Evolutionary conservation across 805 yeast genomes (phyloP).

Genomic region (Pichia sporocuriosa): DNA sequence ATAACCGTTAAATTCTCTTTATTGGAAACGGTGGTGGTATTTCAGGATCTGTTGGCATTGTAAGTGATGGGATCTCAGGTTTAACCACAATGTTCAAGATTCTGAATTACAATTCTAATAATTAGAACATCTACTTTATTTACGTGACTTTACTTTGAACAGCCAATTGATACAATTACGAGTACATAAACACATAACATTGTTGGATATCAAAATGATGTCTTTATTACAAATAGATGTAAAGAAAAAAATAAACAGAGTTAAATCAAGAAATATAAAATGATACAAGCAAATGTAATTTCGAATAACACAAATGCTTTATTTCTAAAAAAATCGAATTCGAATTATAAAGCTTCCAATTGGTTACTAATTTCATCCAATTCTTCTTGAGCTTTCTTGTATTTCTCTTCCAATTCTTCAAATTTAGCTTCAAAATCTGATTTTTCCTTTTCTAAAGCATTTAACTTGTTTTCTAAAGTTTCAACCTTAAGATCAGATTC

Average conservation of each 20-base stretch:
- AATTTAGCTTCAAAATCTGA: slow-evolving; percentile 84
- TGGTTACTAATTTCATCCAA: slow-evolving; percentile 95
- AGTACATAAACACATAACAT: no score
- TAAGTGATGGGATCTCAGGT: no score
- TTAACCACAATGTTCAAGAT: no score
- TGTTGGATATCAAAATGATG: no score
- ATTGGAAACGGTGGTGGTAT: no score
- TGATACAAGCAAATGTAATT: slow-evolving; percentile 14
- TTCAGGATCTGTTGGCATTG: no score
- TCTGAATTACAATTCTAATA: no score
- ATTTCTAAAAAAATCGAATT: background rate
- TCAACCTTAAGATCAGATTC: slow-evolving; percentile 95
- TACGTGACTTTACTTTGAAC: no score
- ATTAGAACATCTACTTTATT: no score
- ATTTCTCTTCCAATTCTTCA: slow-evolving; percentile 80
- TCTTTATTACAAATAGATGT: background rate
- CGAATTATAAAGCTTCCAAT: slow-evolving; percentile 62
- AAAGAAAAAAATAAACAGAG: background rate
- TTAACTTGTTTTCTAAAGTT: slow-evolving; percentile 89
- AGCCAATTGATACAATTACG: no score
- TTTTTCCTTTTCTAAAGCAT: slow-evolving; percentile 87
- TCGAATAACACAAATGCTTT: slow-evolving; percentile 7
- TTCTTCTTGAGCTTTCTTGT: slow-evolving; percentile 82
- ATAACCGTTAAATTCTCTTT: no score
- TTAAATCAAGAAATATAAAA: slow-evolving; percentile 17